Conservation (phyloP, 495 filamentous ascomycete genomes). For the Daldinia concentrica region DNA sequence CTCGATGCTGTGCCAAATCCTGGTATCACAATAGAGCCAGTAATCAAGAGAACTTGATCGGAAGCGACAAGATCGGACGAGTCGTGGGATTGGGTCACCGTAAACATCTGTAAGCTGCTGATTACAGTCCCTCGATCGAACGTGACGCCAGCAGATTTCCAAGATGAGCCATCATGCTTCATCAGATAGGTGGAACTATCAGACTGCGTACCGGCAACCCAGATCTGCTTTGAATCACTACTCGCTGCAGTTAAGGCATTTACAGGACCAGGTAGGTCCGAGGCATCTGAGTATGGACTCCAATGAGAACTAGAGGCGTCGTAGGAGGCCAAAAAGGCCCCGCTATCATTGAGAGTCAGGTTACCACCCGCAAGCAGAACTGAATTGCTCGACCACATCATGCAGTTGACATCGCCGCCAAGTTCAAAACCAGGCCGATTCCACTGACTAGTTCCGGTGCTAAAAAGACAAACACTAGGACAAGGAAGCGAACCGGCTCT, state of each 20-base stretch:
- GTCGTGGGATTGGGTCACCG: constrained; percentile 71
- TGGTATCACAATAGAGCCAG: constrained; percentile 79
- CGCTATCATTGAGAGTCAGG: constrained; percentile 67
- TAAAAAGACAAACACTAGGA: constrained; percentile 80
- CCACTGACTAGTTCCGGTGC: constrained; percentile 75
- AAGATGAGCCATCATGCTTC: constrained; percentile 70
- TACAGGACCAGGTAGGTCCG: constrained; percentile 77
- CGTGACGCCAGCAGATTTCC: constrained; percentile 63
- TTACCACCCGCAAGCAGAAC: constrained; percentile 80
- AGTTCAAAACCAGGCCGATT: constrained; percentile 75
- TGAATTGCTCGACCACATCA: constrained; percentile 77
- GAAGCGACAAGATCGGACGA: constrained; percentile 68
- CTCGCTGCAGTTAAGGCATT: constrained; percentile 77
- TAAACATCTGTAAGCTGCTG: constrained; percentile 81
- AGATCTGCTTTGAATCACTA: constrained; percentile 72
- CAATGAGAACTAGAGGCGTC: constrained; percentile 69
- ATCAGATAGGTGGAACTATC: constrained; percentile 80
- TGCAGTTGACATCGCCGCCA: constrained; percentile 70
- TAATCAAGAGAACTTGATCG: constrained; percentile 78
- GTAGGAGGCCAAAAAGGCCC: constrained; percentile 77
- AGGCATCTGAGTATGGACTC: constrained; percentile 70
- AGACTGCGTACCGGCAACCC: constrained; percentile 74
- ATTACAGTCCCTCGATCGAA: constrained; percentile 73
- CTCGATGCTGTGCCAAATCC: constrained; percentile 84
- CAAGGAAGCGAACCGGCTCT: constrained; percentile 86